Evolutionary conservation across 1,139 yeast species (phyloP), one percentile per base, ranked within the genome.

Genomic region (Saccharomyces hybrid): DNA sequence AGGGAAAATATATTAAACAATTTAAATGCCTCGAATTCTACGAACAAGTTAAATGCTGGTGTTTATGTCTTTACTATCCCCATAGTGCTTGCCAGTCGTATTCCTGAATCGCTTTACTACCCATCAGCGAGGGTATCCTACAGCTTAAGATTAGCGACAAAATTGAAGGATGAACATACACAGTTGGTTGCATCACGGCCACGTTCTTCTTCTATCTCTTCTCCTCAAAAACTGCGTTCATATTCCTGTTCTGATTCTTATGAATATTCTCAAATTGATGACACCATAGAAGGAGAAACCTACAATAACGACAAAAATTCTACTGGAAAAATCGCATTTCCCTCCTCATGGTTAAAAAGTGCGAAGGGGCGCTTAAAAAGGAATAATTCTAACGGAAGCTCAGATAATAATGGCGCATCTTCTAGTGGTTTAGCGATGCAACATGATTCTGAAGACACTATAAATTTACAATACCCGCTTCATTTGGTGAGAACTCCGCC

Each of bases 1-100:
- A 38, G 13, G n/a, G 44, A 38, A 20, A 38, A 4, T 38, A 38
- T 38, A 16, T n/a, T 38, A 20, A 38, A 38, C 5, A 38, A 38
- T 9, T 13, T 38, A 5, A 38, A 38, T 38, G 9, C 44, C n/a
- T 38, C 44, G 25, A 23, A 38, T 20, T 16, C 44, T 38, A 8
- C 26, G 23, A 38, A 38, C 26, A 38, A 38, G 20, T 20, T 38
- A 5, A 38, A 16, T 20, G 65, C 95, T 8, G 96, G 96, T 29
- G 79, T 84, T 61, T 88, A 88, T 64, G 81, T 88, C 1, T 88
- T 85, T 67, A 70, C 85, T 48, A 71, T 88, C 46, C 91, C 95
- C 0, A 72, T 85, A 1, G 71, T 84, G 5, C 76, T 86, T 51
- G 90, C 90, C 2, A 77, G 83, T 44, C 77, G 76, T 56, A 78